Evolutionary conservation across 2,329 filamentous ascomycete species (phyloP), one percentile per base, ranked within the genome.

Genomic region (Leptoxyphium fumago): DNA sequence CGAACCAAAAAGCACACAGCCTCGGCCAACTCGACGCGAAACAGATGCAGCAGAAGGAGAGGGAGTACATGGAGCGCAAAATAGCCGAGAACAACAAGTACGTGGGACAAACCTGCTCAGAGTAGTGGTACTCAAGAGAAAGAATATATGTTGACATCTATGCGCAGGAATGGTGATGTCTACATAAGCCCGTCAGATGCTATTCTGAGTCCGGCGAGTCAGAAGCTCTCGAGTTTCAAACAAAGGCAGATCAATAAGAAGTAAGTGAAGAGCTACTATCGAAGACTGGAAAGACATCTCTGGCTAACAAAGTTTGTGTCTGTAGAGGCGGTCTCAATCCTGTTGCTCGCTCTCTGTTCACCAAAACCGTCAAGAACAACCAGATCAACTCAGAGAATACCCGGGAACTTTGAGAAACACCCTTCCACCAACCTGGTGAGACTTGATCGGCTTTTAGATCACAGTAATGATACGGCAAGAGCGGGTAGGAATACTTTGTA

Each of bases 131-230:
- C 21, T 26, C 21, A 26, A 26, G 21, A 26, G 7, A 26, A 7
- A 26, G 21, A 26, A 26, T 7, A 26, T 26, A 26, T 26, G 7
- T 26, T 26, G 21, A 26, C 7, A 26, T 9, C 11, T 36, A 36
- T 36, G 32, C 3, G 15, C 38, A 17, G 21, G 5, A 40, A 40
- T 18, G 38, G 21, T 13, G 14, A 40, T 13, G 38, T 18, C 13
- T 89, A 88, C 65, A 71, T 88, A 61, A 88, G 82, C 14, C 85
- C 85, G 2, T 88, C 83, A n/a, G 85, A 93, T 64, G 79, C 78
- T 65, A 88, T 93, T 69, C 84, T 87, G 79, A 87, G 82, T 55
- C 85, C 85, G 30, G 87, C 84, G 64, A 83, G 80, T 14, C 80
- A 83, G 63, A 91, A 91, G 73, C 75, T 91, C 55, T 82, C 74